Evolutionary conservation across 306 rosid species (phyloP).

Genomic region (Lupinus albus): DNA sequence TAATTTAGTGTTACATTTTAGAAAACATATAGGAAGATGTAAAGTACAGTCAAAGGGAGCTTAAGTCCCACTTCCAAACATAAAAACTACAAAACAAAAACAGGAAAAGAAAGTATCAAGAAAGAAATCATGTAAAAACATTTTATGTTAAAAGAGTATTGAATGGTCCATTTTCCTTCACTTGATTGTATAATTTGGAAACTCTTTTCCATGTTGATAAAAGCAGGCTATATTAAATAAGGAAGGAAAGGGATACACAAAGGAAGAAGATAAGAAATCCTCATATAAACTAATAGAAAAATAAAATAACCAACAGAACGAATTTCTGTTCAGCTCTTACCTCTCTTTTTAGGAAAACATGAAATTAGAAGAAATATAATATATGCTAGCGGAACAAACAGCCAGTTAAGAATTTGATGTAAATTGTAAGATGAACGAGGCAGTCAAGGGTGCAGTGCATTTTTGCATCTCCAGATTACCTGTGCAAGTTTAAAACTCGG

Average conservation of each 20-base stretch:
- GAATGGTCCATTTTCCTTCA: no score
- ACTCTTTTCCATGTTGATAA: no score
- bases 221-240: no score
- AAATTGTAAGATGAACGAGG: slow-evolving; percentile 32
- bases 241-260: not conserved
- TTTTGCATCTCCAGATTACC: slow-evolving; percentile 57
- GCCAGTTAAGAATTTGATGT: slow-evolving; percentile 24
- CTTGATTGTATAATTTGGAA: no score
- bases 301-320: slow-evolving; percentile 1
- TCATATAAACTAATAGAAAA: slow-evolving; percentile 14
- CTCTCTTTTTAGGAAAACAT: not conserved
- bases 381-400: slow-evolving; percentile 17
- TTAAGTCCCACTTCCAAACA: no score
- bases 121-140: no score
- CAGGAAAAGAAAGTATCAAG: no score
- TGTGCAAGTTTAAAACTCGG: slow-evolving; percentile 98
- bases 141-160: no score
- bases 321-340: not conserved
- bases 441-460: slow-evolving; percentile 20
- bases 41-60: no score
- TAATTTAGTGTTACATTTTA: no score
- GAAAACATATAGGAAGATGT: no score
- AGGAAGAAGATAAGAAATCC: not conserved
- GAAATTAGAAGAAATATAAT: slow-evolving; percentile 23
- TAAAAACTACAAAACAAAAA: no score